Base-by-base conservation (phyloP, 106 monocot species). In the Dioscorea alata region DNA sequence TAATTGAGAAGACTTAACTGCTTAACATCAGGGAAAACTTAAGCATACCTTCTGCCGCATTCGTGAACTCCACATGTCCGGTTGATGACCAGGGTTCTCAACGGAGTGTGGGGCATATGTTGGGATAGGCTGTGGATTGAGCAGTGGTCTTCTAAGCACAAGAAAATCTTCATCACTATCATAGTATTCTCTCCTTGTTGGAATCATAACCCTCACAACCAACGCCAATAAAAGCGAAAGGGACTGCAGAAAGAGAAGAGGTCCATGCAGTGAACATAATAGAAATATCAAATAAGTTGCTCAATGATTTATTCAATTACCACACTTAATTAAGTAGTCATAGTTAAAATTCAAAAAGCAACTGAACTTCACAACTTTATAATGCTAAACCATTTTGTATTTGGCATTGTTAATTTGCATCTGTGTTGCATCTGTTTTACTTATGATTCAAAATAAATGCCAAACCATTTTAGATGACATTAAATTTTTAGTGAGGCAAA, bases 101-200 rank as follows among this genome's bases (percentile, higher is more conserved):
- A 68, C 53, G 4, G 71, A 67, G 63, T 34, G 56, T 13, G 74
- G 57, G 16, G 74, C 35, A 59, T 75, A 78, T 49, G 50, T 6
- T 18, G 82, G 59, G 49, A 31, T 71, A 57, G 49, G 61, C 69
- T 73, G 86, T 70, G 82, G 56, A 49, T 51, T 48, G 31, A 86
- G 54, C 22, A 82, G 69, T 25, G 82, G 81, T 59, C 76, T 82
- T 53, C 81, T 78, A 69, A 75, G 50, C 16, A 75, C 75, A 52
- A 77, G 64, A 75, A 78, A 74, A 70, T 82, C 86, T 54, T 82
- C 86, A 73, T 86, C 86, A 42, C 82, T 82, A 18, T 82, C 82
- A 63, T 71, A 75, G 60, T 82, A 75, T 1, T 63, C 64, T n/a
- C 69, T 78, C 50, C 74, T 69, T 22, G 14, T 49, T 54, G 82